Base-by-base conservation (phyloP, 2,329 filamentous ascomycete species). In the Thielaviopsis euricoi region DNA sequence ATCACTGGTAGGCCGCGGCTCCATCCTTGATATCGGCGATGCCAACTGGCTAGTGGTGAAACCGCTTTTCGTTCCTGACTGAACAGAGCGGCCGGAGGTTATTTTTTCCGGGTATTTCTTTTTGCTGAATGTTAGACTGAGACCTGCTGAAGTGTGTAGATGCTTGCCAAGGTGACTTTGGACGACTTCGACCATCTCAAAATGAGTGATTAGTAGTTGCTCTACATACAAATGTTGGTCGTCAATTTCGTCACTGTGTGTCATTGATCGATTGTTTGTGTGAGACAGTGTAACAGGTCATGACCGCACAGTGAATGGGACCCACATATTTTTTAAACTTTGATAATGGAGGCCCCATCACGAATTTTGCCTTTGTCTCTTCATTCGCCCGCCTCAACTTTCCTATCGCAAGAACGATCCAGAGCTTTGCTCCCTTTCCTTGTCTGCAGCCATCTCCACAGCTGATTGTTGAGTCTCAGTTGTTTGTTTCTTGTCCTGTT, bases 1-100 rank as follows among this genome's bases (percentile, higher is more conserved):
- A 55, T 61, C 61, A 60, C 61, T 60, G 61, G 56, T 56, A 62
- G 60, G 58, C 61, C 58, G 54, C 60, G 61, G 61, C 61, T 63
- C 61, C 58, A 63, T 62, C 62, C 61, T 61, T 58, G 52, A 60
- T 62, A 62, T 57, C 57, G 62, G 61, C 61, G 59, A 9, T 26
- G 9, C 4, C 4, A 26, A 9, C 25, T 9, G 25, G 9, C n/a
- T n/a, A n/a, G n/a, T n/a, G n/a, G n/a, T n/a, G n/a, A n/a, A n/a
- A n/a, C n/a, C n/a, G n/a, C n/a, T n/a, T n/a, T n/a, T n/a, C n/a
- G n/a, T n/a, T n/a, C n/a, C n/a, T n/a, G n/a, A n/a, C n/a, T n/a
- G n/a, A n/a, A n/a, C n/a, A n/a, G n/a, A n/a, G n/a, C n/a, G n/a
- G n/a, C n/a, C n/a, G n/a, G n/a, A n/a, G n/a, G n/a, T n/a, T n/a